Conservation (phyloP, 2,329 filamentous ascomycete genomes). For the Fusarium agapanthi region DNA sequence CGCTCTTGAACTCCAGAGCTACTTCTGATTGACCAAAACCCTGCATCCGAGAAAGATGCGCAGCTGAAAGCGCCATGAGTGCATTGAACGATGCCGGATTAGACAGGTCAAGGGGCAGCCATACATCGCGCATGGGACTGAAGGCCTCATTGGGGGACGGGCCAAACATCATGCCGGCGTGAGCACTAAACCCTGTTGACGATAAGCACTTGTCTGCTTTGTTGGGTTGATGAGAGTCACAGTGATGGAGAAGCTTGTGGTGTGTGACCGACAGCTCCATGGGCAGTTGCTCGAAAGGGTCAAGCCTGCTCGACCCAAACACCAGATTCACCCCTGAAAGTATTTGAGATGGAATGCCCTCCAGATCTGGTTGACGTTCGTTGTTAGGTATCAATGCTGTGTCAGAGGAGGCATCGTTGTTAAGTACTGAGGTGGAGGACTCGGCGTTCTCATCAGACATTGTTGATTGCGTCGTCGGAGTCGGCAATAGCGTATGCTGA, state of each 20-base stretch:
- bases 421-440: background rate
- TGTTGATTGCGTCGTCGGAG: background rate
- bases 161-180: slow-evolving; percentile 46
- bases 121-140: slow-evolving; percentile 52
- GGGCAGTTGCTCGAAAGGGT: slow-evolving; percentile 5
- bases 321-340: slow-evolving; percentile 7
- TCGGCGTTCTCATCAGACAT: background rate
- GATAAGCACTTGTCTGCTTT: too few relatives aligned
- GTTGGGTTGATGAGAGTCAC: background rate
- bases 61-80: slow-evolving; percentile 53
- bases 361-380: background rate
- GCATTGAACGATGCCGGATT: slow-evolving; percentile 52
- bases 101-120: slow-evolving; percentile 51
- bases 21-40: slow-evolving; percentile 38
- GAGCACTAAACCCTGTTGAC: slow-evolving; percentile 1
- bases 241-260: slow-evolving; percentile 7
- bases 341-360: background rate
- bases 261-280: background rate
- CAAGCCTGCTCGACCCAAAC: background rate
- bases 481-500: background rate
- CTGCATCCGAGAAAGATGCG: slow-evolving; percentile 49
- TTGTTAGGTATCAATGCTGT: background rate
- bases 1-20: slow-evolving; percentile 46
- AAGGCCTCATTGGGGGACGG: slow-evolving; percentile 37
- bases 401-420: background rate